phyloP scores from a whole-genome alignment of 805 yeast species.

The Scheffersomyces ergatensis region DNA sequence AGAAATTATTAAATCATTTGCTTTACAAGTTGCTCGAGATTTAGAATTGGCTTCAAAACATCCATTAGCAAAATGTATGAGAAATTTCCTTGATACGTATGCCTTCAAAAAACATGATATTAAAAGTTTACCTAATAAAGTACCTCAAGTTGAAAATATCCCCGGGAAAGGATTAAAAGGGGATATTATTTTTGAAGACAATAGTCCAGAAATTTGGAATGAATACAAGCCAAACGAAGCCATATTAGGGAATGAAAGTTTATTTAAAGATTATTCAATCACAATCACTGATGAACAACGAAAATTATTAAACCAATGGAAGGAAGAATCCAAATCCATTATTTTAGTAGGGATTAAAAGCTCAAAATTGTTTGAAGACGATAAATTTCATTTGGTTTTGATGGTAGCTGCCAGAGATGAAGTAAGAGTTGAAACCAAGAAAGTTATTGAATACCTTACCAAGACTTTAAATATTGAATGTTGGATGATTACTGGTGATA shows the following conservation, averaged over 20 bases:
- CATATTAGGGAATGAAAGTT: constrained; percentile 59
- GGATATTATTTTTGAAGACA: constrained; percentile 21
- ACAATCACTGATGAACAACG: constrained; percentile 25
- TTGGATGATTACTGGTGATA: constrained; percentile 82
- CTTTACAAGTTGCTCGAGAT: constrained; percentile 52
- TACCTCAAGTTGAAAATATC: constrained; percentile 50
- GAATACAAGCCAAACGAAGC: constrained; percentile 32
- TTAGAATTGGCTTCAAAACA: constrained; percentile 65
- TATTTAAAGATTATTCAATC: constrained; percentile 49
- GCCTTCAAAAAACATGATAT: constrained; percentile 20
- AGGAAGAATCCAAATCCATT: constrained; percentile 60
- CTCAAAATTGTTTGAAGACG: constrained; percentile 19
- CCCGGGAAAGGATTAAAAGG: constrained; percentile 64
- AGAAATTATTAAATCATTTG: constrained; percentile 14
- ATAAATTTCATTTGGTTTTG: constrained; percentile 37
- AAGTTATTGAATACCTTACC: constrained; percentile 40
- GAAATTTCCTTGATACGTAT: constrained; percentile 28
- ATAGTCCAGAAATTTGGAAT: constrained; percentile 26
- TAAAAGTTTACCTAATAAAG: constrained; percentile 26
- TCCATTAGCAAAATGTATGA: constrained; percentile 64
- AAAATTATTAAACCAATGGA: constrained; percentile 50
- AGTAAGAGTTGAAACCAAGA: constrained; percentile 53
- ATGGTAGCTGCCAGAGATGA: constrained; percentile 62
- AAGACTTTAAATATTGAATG: constrained; percentile 48
- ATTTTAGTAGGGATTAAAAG: constrained; percentile 50